phyloP scores from a whole-genome alignment of 2,329 filamentous ascomycete genomes.

The Aspergillus pseudonomiae region DNA sequence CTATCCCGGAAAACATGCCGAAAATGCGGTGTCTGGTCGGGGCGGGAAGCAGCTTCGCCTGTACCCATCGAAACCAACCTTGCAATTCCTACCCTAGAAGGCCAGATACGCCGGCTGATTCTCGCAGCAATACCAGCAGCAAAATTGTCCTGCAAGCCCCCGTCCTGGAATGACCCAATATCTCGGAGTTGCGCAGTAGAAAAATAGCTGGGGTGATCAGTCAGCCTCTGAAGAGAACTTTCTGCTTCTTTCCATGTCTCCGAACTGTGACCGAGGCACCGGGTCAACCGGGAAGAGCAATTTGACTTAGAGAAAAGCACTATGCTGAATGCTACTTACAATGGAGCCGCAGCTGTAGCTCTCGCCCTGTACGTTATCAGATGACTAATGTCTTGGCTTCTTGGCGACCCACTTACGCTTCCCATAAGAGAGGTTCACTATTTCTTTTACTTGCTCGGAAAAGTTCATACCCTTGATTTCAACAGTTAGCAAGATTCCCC shows the following conservation, averaged over 20 bases:
- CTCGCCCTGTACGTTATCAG: constrained; percentile 16
- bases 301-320: background rate
- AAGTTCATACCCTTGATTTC: constrained; percentile 17
- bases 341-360: constrained; percentile 24
- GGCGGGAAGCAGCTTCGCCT: constrained; percentile 1
- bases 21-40: constrained; percentile 20
- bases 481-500: no score
- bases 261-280: no score
- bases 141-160: constrained; percentile 19
- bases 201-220: constrained; percentile 23
- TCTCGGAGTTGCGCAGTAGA: constrained; percentile 16
- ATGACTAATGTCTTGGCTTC: background rate
- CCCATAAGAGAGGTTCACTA: constrained; percentile 18
- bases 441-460: constrained; percentile 10
- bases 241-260: no score
- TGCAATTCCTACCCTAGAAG: constrained; percentile 8
- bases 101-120: constrained; percentile 24
- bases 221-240: background rate
- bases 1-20: constrained; percentile 25
- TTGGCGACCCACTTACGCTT: constrained; percentile 13
- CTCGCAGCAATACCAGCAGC: constrained; percentile 17
- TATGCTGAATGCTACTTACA: constrained; percentile 14
- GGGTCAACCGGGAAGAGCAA: background rate
- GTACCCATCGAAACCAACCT: constrained; percentile 23
- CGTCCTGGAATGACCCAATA: constrained; percentile 20